These are phyloP conservation scores for Sicyos baderoa DNA, from an alignment of 306 rosid species.

Conservation along the genomic window DNA sequence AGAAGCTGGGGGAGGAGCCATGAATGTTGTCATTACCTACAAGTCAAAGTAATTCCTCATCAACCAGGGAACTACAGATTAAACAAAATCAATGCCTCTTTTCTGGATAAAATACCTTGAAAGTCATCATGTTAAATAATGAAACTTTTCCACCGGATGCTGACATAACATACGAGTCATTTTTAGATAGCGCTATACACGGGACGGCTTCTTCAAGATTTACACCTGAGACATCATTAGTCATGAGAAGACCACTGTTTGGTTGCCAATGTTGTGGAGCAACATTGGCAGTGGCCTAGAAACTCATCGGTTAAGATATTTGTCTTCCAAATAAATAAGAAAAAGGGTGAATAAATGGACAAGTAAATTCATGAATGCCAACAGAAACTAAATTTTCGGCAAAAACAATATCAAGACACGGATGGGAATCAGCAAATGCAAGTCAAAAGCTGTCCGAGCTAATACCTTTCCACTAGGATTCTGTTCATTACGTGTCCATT, in stretches of 20 bases:
- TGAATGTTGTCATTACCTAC: conserved; percentile 79
- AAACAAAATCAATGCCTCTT: conserved; percentile 7
- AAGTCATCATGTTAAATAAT: conserved; percentile 72
- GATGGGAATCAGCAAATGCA: conserved; percentile 9
- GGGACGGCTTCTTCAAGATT: conserved; percentile 83
- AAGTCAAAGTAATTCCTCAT: conserved; percentile 21
- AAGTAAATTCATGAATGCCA: conserved; percentile 3
- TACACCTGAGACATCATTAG: conserved; percentile 69
- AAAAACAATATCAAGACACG: background rate
- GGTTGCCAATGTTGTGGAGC: conserved; percentile 88
- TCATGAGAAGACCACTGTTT: conserved; percentile 76
- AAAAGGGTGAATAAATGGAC: background rate
- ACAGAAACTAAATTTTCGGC: background rate
- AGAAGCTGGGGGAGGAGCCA: conserved; percentile 74
- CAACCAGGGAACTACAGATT: conserved; percentile 17
- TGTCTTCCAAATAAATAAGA: conserved; percentile 9
- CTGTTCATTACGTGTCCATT: conserved; percentile 67
- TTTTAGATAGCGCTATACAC: conserved; percentile 79
- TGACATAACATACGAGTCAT: conserved; percentile 77
- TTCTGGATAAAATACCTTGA: conserved; percentile 38
- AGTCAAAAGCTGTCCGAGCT: background rate
- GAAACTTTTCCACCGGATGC: conserved; percentile 86
- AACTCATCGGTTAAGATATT: conserved; percentile 32
- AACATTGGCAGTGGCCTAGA: conserved; percentile 75
- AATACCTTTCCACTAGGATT: conserved; percentile 65